Evolutionary conservation across 352 stramenopile genomes (phyloP).

Genomic region (Pythium sp.): DNA sequence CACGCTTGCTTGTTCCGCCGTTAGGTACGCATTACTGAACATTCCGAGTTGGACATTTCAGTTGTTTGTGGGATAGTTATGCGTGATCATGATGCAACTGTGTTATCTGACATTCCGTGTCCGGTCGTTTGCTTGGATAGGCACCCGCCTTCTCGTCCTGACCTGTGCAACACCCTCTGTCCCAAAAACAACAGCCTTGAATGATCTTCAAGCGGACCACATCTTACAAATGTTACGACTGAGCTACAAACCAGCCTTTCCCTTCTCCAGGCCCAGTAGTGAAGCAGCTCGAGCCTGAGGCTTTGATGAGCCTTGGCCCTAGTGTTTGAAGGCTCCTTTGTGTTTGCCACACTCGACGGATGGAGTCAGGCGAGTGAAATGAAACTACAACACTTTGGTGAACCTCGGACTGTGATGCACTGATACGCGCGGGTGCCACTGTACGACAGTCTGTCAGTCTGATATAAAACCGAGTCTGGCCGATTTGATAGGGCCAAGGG

Average conservation of each 20-base stretch:
- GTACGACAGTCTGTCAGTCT: background rate
- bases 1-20: background rate
- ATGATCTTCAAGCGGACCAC: background rate
- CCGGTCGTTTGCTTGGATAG: background rate
- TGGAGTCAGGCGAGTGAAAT: background rate
- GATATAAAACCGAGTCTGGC: background rate
- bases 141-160: too few relatives aligned
- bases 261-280: background rate
- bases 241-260: background rate
- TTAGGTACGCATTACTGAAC: background rate
- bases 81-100: background rate
- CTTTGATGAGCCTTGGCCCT: too few relatives aligned
- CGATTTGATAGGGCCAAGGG: background rate
- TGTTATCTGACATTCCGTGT: background rate
- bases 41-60: background rate
- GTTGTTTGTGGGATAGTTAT: background rate
- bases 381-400: background rate
- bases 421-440: background rate
- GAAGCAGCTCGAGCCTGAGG: background rate
- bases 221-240: background rate
- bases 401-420: background rate
- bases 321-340: too few relatives aligned
- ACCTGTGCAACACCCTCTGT: background rate
- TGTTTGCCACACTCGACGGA: too few relatives aligned
- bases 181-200: background rate